Evolutionary conservation across 768 basidiomycete genomes (phyloP), one percentile per base, ranked within the genome.

Genomic region (Boletus pseudo-olivaceus): DNA sequence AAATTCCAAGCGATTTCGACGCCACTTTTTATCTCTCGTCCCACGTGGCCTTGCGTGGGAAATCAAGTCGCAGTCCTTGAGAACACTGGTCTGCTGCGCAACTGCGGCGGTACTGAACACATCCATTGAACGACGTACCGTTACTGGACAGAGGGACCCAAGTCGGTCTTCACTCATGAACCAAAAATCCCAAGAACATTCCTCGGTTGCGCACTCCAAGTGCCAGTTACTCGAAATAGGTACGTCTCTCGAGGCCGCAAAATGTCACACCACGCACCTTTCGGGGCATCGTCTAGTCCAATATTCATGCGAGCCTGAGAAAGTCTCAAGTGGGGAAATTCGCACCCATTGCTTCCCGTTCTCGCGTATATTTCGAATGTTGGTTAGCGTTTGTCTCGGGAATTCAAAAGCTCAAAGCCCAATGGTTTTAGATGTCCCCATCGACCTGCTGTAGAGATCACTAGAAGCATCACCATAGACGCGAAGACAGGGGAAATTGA

Each of bases 321-420:
- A 60, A 49, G 32, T 10, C 12, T n/a, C 61, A 14, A 58, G 39
- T 29, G 69, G 71, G n/a, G 60, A 56, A 46, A 33, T 55, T 26
- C 61, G 67, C 8, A 58, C 82, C 43, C 78, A 82, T 35, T 93
- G 90, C 66, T 83, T 81, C 65, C 91, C 90, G 7, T 71, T 93
- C 42, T 81, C 86, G 29, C 82, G 92, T 15, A 76, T 93, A 27
- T 88, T 94, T 62, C 76, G 77, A 67, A 73, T 89, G 90, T 88
- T 63, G 70, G 83, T 69, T 8, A 9, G 26, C 39, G 26, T 37
- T 51, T 42, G 15, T 39, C 29, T 63, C 59, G 9, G 10, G 30
- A 14, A 19, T 34, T 35, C 33, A 17, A 47, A 19, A 26, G 30
- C 55, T 64, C 40, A 62, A 38, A 54, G 42, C 27, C 20, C 14